Evolutionary conservation across 139 green algal species (phyloP).

Genomic region (Chlorella ohadii): DNA sequence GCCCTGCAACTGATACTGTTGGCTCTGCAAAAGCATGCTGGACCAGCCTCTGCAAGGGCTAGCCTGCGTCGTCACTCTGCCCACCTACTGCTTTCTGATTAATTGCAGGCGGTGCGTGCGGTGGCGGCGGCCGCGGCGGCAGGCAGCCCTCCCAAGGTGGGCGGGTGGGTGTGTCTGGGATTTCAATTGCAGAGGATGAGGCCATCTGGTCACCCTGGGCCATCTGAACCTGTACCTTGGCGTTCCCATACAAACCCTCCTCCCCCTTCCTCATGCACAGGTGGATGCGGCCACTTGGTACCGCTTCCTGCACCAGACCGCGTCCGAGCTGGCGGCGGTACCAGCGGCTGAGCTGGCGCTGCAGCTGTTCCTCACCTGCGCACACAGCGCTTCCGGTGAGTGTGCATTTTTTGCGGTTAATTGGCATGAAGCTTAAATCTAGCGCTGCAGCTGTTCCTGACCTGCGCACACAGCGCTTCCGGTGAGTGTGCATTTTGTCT

Average conservation of each 20-base stretch:
- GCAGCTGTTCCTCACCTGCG: conserved; percentile 81
- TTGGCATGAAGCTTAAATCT: too few relatives aligned
- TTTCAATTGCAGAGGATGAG: too few relatives aligned
- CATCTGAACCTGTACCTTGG: too few relatives aligned
- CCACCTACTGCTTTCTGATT: too few relatives aligned
- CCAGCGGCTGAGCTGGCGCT: conserved; percentile 69
- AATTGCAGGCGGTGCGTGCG: conserved; percentile 14
- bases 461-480: conserved; percentile 50
- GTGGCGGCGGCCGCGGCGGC: neutral
- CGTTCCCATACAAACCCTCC: too few relatives aligned
- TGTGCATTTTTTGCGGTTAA: too few relatives aligned
- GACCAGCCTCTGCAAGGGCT: too few relatives aligned
- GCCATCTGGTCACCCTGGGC: too few relatives aligned
- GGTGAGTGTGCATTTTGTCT: neutral
- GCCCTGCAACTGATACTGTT: too few relatives aligned
- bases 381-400: conserved; percentile 24
- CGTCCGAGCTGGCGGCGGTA: conserved; percentile 52
- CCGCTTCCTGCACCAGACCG: conserved; percentile 57
- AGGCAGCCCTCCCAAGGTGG: neutral
- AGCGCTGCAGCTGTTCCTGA: conserved; percentile 86
- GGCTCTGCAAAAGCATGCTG: too few relatives aligned
- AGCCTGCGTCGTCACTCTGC: neutral
- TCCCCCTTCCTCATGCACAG: too few relatives aligned
- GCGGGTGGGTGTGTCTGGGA: neutral
- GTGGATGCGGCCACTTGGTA: neutral